Percentiles rank a stretch among this genome's conserved stretches.
These are phyloP conservation scores for Insectozyma bohioensis DNA, from an alignment of 1,139 yeast genomes.

Conservation along the genomic window DNA sequence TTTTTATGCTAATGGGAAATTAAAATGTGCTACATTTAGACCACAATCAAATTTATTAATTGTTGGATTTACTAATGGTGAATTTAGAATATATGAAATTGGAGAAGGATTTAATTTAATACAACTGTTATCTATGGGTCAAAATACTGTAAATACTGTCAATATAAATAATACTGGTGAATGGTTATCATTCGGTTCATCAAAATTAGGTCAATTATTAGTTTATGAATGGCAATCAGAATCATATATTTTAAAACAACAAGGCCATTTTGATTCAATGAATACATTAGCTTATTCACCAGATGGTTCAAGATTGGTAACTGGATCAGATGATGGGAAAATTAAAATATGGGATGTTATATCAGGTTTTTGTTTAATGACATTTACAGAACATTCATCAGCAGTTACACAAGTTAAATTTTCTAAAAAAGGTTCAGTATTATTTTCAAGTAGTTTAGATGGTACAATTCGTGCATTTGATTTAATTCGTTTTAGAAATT, in stretches of 20 bases:
- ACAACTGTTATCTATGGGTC: constrained; percentile 92
- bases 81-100: constrained; percentile 87
- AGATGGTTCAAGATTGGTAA: constrained; percentile 88
- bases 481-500: constrained; percentile 85
- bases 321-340: constrained; percentile 96
- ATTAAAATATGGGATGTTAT: constrained; percentile 94
- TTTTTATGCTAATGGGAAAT: constrained; percentile 69
- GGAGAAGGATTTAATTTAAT: constrained; percentile 65
- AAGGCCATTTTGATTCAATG: constrained; percentile 93
- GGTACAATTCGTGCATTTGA: constrained; percentile 99
- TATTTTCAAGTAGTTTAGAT: constrained; percentile 88
- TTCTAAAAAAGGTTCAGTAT: constrained; percentile 83
- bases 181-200: constrained; percentile 95
- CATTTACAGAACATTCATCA: constrained; percentile 88
- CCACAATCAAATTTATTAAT: constrained; percentile 66
- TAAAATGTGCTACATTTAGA: constrained; percentile 84
- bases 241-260: constrained; percentile 91
- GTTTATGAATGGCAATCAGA: constrained; percentile 99
- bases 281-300: constrained; percentile 87
- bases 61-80: constrained; percentile 91
- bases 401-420: constrained; percentile 87
- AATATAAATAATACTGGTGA: constrained; percentile 83
- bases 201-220: constrained; percentile 85
- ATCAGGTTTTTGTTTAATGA: constrained; percentile 90
- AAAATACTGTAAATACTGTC: constrained; percentile 82